A percentile compares a stretch with the other conserved stretches of the same genome.
Evolutionary conservation across 805 yeast species (phyloP).

Genomic region (Ogataea ramenticola): DNA sequence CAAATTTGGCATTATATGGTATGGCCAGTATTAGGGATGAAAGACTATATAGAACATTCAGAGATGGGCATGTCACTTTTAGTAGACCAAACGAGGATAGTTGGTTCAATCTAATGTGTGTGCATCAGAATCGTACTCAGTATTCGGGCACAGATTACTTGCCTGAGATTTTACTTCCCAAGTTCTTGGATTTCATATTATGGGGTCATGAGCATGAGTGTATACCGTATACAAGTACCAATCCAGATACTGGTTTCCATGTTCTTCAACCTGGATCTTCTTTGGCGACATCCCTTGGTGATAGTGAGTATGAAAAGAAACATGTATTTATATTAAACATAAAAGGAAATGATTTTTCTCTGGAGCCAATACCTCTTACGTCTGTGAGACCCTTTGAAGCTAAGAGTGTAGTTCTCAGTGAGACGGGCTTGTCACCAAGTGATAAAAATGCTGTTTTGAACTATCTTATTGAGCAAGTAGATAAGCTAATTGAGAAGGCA

Average conservation of each 20-base stretch:
- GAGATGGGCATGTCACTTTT: slow-evolving; percentile 74
- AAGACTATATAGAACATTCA: slow-evolving; percentile 71
- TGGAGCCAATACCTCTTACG: slow-evolving; percentile 56
- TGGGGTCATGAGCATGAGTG: slow-evolving; percentile 99
- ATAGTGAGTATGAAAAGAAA: slow-evolving; percentile 75
- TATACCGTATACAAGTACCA: slow-evolving; percentile 56
- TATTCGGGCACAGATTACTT: slow-evolving; percentile 76
- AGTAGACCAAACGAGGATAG: slow-evolving; percentile 58
- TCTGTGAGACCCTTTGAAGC: slow-evolving; percentile 80
- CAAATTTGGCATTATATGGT: slow-evolving; percentile 84
- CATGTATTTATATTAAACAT: slow-evolving; percentile 66
- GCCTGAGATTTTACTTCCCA: slow-evolving; percentile 80
- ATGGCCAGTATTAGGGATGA: slow-evolving; percentile 87
- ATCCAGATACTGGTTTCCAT: slow-evolving; percentile 57
- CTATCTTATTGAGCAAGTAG: slow-evolving; percentile 58
- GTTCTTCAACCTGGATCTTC: slow-evolving; percentile 92
- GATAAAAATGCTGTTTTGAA: slow-evolving; percentile 53
- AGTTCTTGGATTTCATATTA: slow-evolving; percentile 70
- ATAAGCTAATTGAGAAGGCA: slow-evolving; percentile 57
- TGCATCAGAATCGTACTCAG: slow-evolving; percentile 86
- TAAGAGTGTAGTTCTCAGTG: slow-evolving; percentile 52
- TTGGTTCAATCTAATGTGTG: slow-evolving; percentile 81
- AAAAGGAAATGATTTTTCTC: slow-evolving; percentile 43
- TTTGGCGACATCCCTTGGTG: slow-evolving; percentile 83
- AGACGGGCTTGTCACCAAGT: slow-evolving; percentile 47